Base-by-base conservation (phyloP, 169 alveolate species). In the Amoebophrya sp. region DNA sequence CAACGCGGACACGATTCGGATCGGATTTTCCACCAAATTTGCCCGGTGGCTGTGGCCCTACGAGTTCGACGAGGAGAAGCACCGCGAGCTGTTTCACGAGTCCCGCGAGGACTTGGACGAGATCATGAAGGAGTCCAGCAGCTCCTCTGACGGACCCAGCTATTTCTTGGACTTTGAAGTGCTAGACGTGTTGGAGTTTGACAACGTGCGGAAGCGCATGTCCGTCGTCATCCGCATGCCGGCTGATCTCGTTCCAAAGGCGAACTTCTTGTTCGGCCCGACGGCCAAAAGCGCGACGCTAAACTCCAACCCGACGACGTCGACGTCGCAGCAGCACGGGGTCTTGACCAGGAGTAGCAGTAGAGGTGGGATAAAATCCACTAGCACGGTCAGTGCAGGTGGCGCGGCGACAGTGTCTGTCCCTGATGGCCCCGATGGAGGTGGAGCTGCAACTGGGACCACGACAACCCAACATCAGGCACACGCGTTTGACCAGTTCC, bases 131-230 rank as follows among this genome's bases (percentile, higher is more conserved):
- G 66, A 7, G 0, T 38, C 77, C 83, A 25, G 93, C 92, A 41
- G 38, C 25, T 23, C 83, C 10, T 23, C 32, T 7, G 89, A 40
- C n/a, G 39, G 94, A 54, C 90, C 95, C 93, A 0, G 83, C 29
- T 7, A 47, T 18, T 47, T 55, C 33, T 89, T 93, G 33, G 39
- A n/a, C 18, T 32, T n/a, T 12, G 23, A 77, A n/a, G 89, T 77
- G 39, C 40, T n/a, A 10, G 98, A 98, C 93, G 97, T 97, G 23
- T 94, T 98, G 89, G 96, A 98, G 88, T 98, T 98, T 93, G 98
- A 98, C 92, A 95, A 97, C 90, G 96, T 94, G 88, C 95, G 99
- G 77, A 98, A 98, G 95, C 95, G 99, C 92, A 97, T 98, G 99
- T 96, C 98, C 41, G 98, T 98, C 23, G 95, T 98, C 47, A 96